A percentile compares a stretch with the other conserved stretches of the same genome.
phyloP scores from a whole-genome alignment of 2,329 filamentous ascomycete species.

The Alternaria ventricosa region DNA sequence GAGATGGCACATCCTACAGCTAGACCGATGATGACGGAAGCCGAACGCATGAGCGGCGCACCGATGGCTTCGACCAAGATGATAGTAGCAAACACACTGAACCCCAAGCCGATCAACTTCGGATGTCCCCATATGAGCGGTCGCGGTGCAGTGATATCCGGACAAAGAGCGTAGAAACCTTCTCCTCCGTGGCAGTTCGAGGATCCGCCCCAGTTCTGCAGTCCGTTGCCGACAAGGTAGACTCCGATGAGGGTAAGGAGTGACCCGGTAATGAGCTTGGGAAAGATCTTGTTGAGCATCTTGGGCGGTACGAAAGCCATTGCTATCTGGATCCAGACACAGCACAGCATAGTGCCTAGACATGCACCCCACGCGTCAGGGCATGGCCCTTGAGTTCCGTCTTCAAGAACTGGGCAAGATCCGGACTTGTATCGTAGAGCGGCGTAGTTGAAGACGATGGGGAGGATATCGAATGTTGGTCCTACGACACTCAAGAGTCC shows the following conservation, averaged over 20 bases:
- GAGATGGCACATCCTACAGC: slow-evolving; percentile 37
- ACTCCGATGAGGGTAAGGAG: slow-evolving; percentile 34
- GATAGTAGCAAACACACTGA: slow-evolving; percentile 38
- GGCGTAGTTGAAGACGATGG: slow-evolving; percentile 37
- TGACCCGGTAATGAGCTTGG: slow-evolving; percentile 35
- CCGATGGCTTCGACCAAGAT: slow-evolving; percentile 35
- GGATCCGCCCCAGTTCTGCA: slow-evolving; percentile 40
- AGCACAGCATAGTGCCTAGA: slow-evolving; percentile 50
- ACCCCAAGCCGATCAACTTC: slow-evolving; percentile 36
- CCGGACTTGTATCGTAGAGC: slow-evolving; percentile 33
- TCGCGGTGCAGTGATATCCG: slow-evolving; percentile 23
- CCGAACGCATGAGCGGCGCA: slow-evolving; percentile 37
- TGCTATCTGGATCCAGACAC: slow-evolving; percentile 45
- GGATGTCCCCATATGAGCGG: slow-evolving; percentile 43
- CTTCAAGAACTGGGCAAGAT: slow-evolving; percentile 23
- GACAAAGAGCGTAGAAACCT: slow-evolving; percentile 36
- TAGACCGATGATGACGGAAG: slow-evolving; percentile 35
- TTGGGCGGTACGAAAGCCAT: slow-evolving; percentile 37
- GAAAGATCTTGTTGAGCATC: slow-evolving; percentile 32
- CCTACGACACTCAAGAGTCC: slow-evolving; percentile 36
- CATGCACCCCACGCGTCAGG: slow-evolving; percentile 37
- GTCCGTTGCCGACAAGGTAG: slow-evolving; percentile 33
- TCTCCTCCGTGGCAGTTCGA: slow-evolving; percentile 36
- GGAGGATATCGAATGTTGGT: slow-evolving; percentile 38
- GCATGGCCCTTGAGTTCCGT: slow-evolving; percentile 31